These are phyloP conservation scores for Pleurotus eryngii DNA, from an alignment of 768 basidiomycete species.

Conservation along the genomic window DNA sequence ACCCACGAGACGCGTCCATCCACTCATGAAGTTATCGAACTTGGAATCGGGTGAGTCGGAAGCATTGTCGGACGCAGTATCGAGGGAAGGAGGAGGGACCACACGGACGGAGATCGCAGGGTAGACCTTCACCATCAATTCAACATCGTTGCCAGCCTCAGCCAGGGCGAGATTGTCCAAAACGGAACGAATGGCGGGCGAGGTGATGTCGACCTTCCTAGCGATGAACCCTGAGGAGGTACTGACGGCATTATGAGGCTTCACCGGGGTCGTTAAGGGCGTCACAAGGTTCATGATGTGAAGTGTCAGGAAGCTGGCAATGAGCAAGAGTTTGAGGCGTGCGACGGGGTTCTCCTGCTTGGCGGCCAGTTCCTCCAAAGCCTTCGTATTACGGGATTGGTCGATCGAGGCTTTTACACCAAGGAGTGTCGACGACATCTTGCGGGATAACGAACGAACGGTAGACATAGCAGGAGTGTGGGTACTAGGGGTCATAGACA, in stretches of 20 bases:
- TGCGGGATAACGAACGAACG: constrained; percentile 9
- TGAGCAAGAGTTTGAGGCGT: constrained; percentile 84
- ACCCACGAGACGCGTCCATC: constrained; percentile 88
- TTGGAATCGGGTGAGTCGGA: constrained; percentile 23
- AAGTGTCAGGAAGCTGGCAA: constrained; percentile 86
- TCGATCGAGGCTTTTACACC: constrained; percentile 47
- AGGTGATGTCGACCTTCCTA: constrained; percentile 69
- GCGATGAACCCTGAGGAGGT: constrained; percentile 24
- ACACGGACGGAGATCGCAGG: constrained; percentile 59
- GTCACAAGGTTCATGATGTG: constrained; percentile 93
- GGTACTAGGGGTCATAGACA: not conserved
- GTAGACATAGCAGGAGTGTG: not conserved
- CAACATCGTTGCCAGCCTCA: constrained; percentile 32
- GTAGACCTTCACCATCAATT: constrained; percentile 50
- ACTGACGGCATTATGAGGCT: constrained; percentile 18
- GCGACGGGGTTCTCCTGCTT: constrained; percentile 80
- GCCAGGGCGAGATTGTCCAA: constrained; percentile 53
- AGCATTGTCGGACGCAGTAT: constrained; percentile 8
- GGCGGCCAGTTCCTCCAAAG: constrained; percentile 28
- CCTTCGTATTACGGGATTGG: constrained; percentile 11
- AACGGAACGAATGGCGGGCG: constrained; percentile 54
- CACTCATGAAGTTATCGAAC: constrained; percentile 83
- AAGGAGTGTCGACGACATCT: constrained; percentile 21
- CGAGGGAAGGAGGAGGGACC: constrained; percentile 24
- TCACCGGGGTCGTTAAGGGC: constrained; percentile 69